Evolutionary conservation across 352 stramenopile genomes (phyloP).

Genomic region (Globisporangium takayamanum): DNA sequence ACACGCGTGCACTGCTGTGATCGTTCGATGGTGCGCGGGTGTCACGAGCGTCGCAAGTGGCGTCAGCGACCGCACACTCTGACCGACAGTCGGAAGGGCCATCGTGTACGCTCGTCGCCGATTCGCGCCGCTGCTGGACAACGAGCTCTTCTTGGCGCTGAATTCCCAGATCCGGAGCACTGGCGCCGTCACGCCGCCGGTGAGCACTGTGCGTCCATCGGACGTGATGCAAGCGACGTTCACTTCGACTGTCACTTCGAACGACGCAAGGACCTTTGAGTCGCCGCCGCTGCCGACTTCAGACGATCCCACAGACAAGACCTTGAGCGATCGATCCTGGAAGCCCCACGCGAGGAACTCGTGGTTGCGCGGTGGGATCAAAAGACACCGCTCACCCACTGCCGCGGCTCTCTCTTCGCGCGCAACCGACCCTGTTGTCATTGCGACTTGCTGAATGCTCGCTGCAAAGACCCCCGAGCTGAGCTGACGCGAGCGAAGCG

Average conservation of each 20-base stretch:
- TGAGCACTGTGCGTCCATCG: conserved; percentile 57
- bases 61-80: conserved; percentile 33
- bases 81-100: conserved; percentile 17
- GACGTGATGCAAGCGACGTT: conserved; percentile 49
- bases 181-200: conserved; percentile 30
- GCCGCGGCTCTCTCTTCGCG: conserved; percentile 40
- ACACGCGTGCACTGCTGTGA: conserved; percentile 53
- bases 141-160: conserved; percentile 15
- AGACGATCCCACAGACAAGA: conserved; percentile 33
- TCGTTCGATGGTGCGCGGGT: conserved; percentile 24
- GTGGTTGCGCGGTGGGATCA: conserved; percentile 54
- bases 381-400: conserved; percentile 37
- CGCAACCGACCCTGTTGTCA: conserved; percentile 35
- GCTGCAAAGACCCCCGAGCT: conserved; percentile 22
- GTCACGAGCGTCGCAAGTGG: conserved; percentile 38
- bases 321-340: conserved; percentile 55
- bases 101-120: conserved; percentile 25
- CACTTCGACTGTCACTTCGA: conserved; percentile 52
- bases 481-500: conserved; percentile 21
- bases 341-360: conserved; percentile 73
- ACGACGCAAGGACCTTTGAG: conserved; percentile 50
- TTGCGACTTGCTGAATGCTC: conserved; percentile 41
- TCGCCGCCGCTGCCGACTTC: conserved; percentile 43
- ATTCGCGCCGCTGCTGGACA: conserved; percentile 1
- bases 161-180: conserved; percentile 57